phyloP scores from a whole-genome alignment of 1,139 yeast genomes.

The Saccharomyces hybrid region DNA sequence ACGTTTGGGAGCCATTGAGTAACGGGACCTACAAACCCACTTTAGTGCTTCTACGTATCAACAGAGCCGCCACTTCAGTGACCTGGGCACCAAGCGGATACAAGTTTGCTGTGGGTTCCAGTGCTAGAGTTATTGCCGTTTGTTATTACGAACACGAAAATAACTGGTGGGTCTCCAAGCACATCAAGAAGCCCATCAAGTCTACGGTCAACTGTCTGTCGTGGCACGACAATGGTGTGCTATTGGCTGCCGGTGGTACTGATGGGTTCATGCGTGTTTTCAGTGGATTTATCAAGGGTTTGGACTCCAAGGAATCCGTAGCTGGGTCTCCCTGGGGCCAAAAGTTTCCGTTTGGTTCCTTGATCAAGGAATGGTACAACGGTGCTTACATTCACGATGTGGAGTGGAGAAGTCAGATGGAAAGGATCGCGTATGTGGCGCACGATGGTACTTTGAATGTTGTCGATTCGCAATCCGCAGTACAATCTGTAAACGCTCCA shows the following conservation, averaged over 20 bases:
- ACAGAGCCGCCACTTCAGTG: conserved; percentile 88
- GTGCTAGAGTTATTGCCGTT: conserved; percentile 88
- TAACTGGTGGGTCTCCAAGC: conserved; percentile 99
- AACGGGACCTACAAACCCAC: conserved; percentile 75
- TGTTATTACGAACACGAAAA: conserved; percentile 94
- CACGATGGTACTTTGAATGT: conserved; percentile 73
- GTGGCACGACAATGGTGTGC: conserved; percentile 93
- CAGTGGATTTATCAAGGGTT: conserved; percentile 84
- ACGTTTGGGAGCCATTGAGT: conserved; percentile 80
- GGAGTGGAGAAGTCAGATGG: conserved; percentile 72
- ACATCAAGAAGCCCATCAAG: conserved; percentile 84
- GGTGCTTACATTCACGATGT: conserved; percentile 94
- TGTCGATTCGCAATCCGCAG: conserved; percentile 37
- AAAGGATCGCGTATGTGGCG: conserved; percentile 68
- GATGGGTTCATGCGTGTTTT: conserved; percentile 94
- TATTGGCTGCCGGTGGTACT: conserved; percentile 85
- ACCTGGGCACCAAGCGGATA: conserved; percentile 89
- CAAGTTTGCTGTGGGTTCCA: conserved; percentile 95
- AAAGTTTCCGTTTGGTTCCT: conserved; percentile 88
- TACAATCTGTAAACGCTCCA: conserved; percentile 69
- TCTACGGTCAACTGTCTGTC: conserved; percentile 77
- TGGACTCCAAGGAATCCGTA: conserved; percentile 70
- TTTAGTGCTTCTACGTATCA: conserved; percentile 82
- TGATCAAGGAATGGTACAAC: conserved; percentile 78
- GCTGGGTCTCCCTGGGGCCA: conserved; percentile 82